These are phyloP conservation scores for Bisporella sp. DNA, from an alignment of 2,329 filamentous ascomycete genomes.

Conservation along the genomic window DNA sequence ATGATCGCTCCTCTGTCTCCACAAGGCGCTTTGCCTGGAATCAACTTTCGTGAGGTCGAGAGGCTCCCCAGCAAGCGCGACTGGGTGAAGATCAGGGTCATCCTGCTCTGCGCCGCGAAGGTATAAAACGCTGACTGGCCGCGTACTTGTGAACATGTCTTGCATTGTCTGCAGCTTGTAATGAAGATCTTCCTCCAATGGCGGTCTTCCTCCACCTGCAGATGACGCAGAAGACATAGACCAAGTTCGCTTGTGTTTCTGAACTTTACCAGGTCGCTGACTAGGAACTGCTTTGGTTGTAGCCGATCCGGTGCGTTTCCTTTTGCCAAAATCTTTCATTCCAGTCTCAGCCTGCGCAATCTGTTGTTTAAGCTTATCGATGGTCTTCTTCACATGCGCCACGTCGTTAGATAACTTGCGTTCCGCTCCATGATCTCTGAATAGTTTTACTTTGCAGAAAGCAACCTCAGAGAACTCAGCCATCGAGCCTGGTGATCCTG, in stretches of 20 bases:
- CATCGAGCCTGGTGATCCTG: slow-evolving; percentile 40
- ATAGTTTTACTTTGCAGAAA: slow-evolving; percentile 95
- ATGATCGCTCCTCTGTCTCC: slow-evolving; percentile 43
- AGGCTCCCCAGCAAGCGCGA: slow-evolving; percentile 63
- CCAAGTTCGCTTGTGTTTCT: slow-evolving; percentile 91
- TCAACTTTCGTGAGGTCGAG: slow-evolving; percentile 50
- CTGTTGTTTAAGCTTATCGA: slow-evolving; percentile 93
- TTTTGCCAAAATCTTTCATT: slow-evolving; percentile 59
- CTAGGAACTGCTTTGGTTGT: slow-evolving; percentile 33
- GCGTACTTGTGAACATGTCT: slow-evolving; percentile 83
- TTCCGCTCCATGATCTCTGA: slow-evolving; percentile 92
- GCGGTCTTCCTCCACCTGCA: slow-evolving; percentile 44
- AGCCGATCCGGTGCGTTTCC: slow-evolving; percentile 48
- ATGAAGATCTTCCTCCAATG: slow-evolving; percentile 68
- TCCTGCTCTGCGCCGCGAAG: slow-evolving; percentile 70
- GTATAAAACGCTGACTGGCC: slow-evolving; percentile 71
- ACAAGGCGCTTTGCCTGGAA: slow-evolving; percentile 24
- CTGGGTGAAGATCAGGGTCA: slow-evolving; percentile 72
- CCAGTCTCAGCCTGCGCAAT: slow-evolving; percentile 70
- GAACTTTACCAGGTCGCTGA: slow-evolving; percentile 69
- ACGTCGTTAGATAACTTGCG: slow-evolving; percentile 92
- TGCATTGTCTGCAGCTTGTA: slow-evolving; percentile 71
- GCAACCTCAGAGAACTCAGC: slow-evolving; percentile 62
- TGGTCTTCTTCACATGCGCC: slow-evolving; percentile 90
- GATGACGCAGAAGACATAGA: slow-evolving; percentile 80